These are phyloP conservation scores for Sequoiadendron giganteum DNA, from an alignment of 75 land plant species.

Conservation along the genomic window DNA sequence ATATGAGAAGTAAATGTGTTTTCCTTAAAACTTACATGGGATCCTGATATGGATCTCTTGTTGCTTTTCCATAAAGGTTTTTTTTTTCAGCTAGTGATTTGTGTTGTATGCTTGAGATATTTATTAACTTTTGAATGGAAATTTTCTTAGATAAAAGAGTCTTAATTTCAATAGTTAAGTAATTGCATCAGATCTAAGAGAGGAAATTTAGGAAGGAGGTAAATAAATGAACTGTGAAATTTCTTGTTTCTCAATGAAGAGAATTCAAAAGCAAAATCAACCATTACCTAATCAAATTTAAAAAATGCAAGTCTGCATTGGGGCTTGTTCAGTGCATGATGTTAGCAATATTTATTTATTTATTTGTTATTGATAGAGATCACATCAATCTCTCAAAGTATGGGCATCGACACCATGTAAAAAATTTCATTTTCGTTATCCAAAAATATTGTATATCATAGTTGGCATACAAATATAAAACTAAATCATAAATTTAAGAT, in stretches of 20 bases:
- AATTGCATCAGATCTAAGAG: neutral
- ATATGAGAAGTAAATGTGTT: neutral
- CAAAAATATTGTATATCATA: too few species aligned
- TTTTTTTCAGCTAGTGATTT: too few species aligned
- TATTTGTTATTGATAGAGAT: neutral
- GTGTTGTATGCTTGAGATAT: neutral
- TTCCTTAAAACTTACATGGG: neutral
- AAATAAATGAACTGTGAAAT: neutral
- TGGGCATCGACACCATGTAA: neutral
- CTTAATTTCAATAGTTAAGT: neutral
- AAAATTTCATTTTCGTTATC: too few species aligned
- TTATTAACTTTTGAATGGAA: neutral
- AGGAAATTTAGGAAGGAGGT: neutral
- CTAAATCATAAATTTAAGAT: too few species aligned
- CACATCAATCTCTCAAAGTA: neutral
- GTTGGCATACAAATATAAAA: too few species aligned
- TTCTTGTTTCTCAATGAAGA: neutral
- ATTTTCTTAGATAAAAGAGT: neutral
- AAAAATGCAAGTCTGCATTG: neutral
- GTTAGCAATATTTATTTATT: too few species aligned
- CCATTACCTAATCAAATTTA: neutral
- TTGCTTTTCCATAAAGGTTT: neutral
- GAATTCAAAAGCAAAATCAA: neutral
- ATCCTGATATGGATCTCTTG: conserved; percentile 5
- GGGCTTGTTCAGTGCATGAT: neutral